Percentiles rank a stretch among this genome's conserved stretches.
These are phyloP conservation scores for Petunia secreta DNA, from an alignment of 257 asterid genomes.

Conservation along the genomic window DNA sequence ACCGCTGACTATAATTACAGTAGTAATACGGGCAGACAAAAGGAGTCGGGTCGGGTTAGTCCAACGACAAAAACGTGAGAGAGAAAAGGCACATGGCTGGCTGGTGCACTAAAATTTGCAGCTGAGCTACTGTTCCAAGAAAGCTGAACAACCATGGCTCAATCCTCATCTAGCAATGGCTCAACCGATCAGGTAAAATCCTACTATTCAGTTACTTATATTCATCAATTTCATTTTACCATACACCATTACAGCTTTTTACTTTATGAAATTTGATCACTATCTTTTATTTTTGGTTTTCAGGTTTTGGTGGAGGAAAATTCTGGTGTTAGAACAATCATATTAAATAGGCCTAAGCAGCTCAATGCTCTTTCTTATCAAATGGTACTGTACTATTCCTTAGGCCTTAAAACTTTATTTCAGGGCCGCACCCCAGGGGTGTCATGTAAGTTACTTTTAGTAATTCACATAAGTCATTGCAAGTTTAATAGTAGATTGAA, in stretches of 20 bases:
- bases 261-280: background rate
- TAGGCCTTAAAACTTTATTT: background rate
- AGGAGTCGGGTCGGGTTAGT: too few species aligned
- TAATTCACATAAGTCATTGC: background rate
- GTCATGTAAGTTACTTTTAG: background rate
- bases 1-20: too few species aligned
- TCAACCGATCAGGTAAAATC: conserved; percentile 56
- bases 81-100: too few species aligned
- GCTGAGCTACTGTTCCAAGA: background rate
- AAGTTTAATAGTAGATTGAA: background rate
- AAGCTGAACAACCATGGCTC: conserved; percentile 41
- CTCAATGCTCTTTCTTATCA: conserved; percentile 72
- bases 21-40: too few species aligned
- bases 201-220: background rate
- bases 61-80: too few species aligned
- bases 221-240: too few species aligned
- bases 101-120: background rate
- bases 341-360: conserved; percentile 82
- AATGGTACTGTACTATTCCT: conserved; percentile 57
- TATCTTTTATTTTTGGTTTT: conserved; percentile 17
- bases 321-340: conserved; percentile 50
- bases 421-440: too few species aligned
- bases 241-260: too few species aligned
- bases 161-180: conserved; percentile 37
- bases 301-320: conserved; percentile 76